Evolutionary conservation across 306 rosid genomes (phyloP), one percentile per base, ranked within the genome.

Genomic region (Dalbergia cochinchinensis): DNA sequence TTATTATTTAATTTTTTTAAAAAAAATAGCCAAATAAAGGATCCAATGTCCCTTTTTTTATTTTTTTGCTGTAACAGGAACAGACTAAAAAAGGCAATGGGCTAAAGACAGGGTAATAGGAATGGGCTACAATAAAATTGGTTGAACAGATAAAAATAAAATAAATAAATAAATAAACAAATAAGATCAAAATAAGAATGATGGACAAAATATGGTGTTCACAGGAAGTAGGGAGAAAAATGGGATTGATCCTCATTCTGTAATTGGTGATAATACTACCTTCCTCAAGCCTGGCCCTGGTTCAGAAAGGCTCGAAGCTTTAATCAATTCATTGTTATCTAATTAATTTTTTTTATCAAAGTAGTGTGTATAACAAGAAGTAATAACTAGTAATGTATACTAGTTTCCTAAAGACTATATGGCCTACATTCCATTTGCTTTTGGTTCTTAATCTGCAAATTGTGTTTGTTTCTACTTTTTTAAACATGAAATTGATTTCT

Each of bases 191-290:
- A n/a, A n/a, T n/a, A n/a, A n/a, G n/a, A n/a, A n/a, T n/a, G n/a
- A n/a, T n/a, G n/a, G n/a, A n/a, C n/a, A n/a, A n/a, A n/a, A n/a
- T n/a, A n/a, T n/a, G n/a, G n/a, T n/a, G n/a, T n/a, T n/a, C n/a
- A n/a, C n/a, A n/a, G n/a, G n/a, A n/a, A n/a, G n/a, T n/a, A 83
- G 78, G 33, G 87, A 87, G 77, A 20, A 20, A 20, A 93, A 93
- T 14, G 97, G 98, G n/a, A 81, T 85, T 11, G 98, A 93, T 74
- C 98, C 98, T 7, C 91, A 97, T 77, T 87, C 91, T 69, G 87
- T 57, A 39, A 53, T 82, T 7, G 94, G 94, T 78, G 50, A 84
- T 74, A 75, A 84, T 74, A 75, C 84, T 48, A 83, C 90, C 31
- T 69, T 86, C 74, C 91, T 93, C 47, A 89, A 88, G 69, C 97